phyloP scores from a whole-genome alignment of 805 yeast genomes.

The Pichia nanzhaoensis region DNA sequence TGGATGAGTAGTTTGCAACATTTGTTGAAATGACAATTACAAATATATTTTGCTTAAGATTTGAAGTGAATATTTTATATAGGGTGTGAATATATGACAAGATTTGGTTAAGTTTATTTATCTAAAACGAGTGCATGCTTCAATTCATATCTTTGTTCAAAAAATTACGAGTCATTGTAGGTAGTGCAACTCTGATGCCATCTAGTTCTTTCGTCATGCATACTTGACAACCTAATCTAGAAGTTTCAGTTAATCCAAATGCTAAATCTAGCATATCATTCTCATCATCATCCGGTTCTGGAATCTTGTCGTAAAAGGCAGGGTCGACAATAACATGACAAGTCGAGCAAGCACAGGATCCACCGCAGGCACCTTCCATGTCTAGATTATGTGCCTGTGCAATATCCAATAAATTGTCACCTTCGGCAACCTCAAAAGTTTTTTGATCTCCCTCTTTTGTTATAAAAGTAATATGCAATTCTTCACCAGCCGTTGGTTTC shows the following conservation, averaged over 20 bases:
- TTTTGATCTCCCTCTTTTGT: slow-evolving; percentile 85
- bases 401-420: slow-evolving; percentile 85
- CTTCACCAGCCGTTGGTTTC: slow-evolving; percentile 92
- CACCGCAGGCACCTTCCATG: slow-evolving; percentile 98
- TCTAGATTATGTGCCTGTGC: slow-evolving; percentile 92
- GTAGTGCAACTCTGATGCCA: slow-evolving; percentile 90
- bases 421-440: slow-evolving; percentile 81
- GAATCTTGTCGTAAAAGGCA: slow-evolving; percentile 80
- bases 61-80: no score
- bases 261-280: slow-evolving; percentile 98
- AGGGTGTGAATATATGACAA: background rate
- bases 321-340: slow-evolving; percentile 97
- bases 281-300: slow-evolving; percentile 96
- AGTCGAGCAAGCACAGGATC: slow-evolving; percentile 97
- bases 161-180: slow-evolving; percentile 94
- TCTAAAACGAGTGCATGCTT: no score
- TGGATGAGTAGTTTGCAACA: no score
- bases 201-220: slow-evolving; percentile 84
- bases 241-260: slow-evolving; percentile 93
- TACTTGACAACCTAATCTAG: slow-evolving; percentile 92
- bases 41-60: no score
- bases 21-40: no score
- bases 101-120: no score
- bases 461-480: slow-evolving; percentile 77
- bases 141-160: slow-evolving; percentile 69